Evolutionary conservation across 1,284 basidiomycete species (phyloP).

Genomic region (Boletus semigastroideus): DNA sequence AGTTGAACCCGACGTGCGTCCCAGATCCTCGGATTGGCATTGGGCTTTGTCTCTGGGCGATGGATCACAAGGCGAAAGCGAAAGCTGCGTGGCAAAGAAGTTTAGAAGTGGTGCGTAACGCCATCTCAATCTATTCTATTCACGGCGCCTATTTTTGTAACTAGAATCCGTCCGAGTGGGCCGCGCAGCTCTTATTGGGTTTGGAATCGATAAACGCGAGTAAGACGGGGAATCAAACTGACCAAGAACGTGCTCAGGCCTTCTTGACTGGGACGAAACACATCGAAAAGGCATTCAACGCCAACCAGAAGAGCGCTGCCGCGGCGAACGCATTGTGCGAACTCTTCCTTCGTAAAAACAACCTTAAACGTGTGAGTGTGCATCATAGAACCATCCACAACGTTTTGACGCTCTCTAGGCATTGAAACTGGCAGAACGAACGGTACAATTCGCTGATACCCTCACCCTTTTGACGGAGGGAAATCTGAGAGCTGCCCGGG

Average conservation of each 20-base stretch:
- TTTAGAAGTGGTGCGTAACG: slow-evolving; percentile 73
- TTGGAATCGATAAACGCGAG: slow-evolving; percentile 81
- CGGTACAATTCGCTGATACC: slow-evolving; percentile 90
- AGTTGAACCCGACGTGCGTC: slow-evolving; percentile 70
- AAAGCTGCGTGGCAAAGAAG: slow-evolving; percentile 86
- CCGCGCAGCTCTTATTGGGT: slow-evolving; percentile 78
- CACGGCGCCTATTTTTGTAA: slow-evolving; percentile 1
- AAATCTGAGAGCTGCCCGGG: slow-evolving; percentile 75
- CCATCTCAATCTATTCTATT: not conserved
- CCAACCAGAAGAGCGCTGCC: slow-evolving; percentile 72
- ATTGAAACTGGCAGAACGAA: slow-evolving; percentile 87
- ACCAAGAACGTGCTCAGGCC: slow-evolving; percentile 58
- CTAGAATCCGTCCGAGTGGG: slow-evolving; percentile 77
- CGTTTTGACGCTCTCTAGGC: slow-evolving; percentile 47
- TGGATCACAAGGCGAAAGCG: slow-evolving; percentile 79
- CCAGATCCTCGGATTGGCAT: slow-evolving; percentile 94
- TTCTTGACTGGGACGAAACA: slow-evolving; percentile 64
- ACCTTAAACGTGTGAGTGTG: slow-evolving; percentile 48
- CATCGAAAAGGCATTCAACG: slow-evolving; percentile 73
- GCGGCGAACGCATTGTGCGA: slow-evolving; percentile 79
- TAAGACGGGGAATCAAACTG: slow-evolving; percentile 59
- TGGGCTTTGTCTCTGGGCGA: slow-evolving; percentile 86
- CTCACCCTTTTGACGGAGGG: slow-evolving; percentile 77
- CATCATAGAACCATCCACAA: not conserved
- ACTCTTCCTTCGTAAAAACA: slow-evolving; percentile 67